Evolutionary conservation across 2,329 filamentous ascomycete species (phyloP), one percentile per base, ranked within the genome.

Genomic region (Akanthomyces dipterigenus): DNA sequence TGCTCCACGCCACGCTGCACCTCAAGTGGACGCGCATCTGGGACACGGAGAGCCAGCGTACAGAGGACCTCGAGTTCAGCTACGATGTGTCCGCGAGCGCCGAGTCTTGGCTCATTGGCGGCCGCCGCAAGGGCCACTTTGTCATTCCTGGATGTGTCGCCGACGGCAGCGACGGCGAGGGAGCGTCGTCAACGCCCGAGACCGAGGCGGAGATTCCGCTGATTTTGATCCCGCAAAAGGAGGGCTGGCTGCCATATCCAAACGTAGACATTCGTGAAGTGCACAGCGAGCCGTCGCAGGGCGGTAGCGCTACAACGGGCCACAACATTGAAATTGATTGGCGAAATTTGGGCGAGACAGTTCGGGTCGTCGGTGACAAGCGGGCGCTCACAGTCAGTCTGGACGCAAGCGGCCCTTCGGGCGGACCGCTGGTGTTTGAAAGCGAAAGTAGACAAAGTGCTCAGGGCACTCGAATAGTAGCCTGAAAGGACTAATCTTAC

Each of bases 61-160:
- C 70, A 18, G 77, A 78, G 0, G 80, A 85, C 24, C 78, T 92
- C 1, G 86, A 92, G 64, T 96, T 96, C 69, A 86, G 88, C 65
- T 96, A 95, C 73, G 93, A 96, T 66, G 80, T 98, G 24, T 85
- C 86, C 16, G 88, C 88, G 1, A 84, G 87, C 18, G 77, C 83
- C 2, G 91, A 93, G 43, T 81, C 84, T 0, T 98, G 93, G 93
- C 83, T 97, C 1, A 78, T 98, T 3, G 93, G 91, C 24, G 93
- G 93, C 0, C 85, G 88, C 48, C 83, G 90, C 54, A 89, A 90
- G 65, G 90, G 88, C 0, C 89, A 91, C 69, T 96, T 96, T 68
- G 82, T 82, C 7, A 85, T 88, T 34, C 80, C 83, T 0, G 66
- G 68, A 3, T 63, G 64, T 8, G 61, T 64, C 4, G 63, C 59